Evolutionary conservation across 2,329 filamentous ascomycete genomes (phyloP).

Genomic region (Cryphonectria parasitica): DNA sequence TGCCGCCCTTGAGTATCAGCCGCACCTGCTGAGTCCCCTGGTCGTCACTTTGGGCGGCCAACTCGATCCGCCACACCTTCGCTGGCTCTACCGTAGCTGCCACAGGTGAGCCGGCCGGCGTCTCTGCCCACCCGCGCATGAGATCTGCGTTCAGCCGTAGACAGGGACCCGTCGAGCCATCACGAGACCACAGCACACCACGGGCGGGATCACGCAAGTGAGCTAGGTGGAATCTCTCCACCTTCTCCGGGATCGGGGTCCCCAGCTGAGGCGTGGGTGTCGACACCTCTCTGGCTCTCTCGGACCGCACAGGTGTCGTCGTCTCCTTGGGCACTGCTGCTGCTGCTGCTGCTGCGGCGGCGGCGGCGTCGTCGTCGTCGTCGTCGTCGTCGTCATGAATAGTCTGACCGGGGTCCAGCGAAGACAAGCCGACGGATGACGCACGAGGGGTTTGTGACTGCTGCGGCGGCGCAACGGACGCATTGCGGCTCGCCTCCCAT

Average conservation of each 20-base stretch:
- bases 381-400: too few species aligned
- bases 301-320: background rate
- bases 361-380: too few species aligned
- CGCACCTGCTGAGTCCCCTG: constrained; percentile 16
- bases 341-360: background rate
- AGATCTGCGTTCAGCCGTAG: constrained; percentile 23
- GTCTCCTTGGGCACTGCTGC: background rate
- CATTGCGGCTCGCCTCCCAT: constrained; percentile 18
- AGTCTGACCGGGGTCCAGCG: background rate
- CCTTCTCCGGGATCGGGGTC: constrained; percentile 13
- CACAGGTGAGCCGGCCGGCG: constrained; percentile 6
- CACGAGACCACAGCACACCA: constrained; percentile 20
- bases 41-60: constrained; percentile 8
- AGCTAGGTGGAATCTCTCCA: constrained; percentile 23
- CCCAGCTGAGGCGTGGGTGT: constrained; percentile 9
- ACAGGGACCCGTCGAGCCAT: constrained; percentile 9
- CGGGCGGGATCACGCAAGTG: constrained; percentile 19
- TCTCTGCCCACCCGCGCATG: constrained; percentile 19
- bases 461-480: background rate
- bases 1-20: constrained; percentile 20
- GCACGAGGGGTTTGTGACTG: background rate
- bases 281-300: background rate
- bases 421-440: background rate
- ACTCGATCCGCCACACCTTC: constrained; percentile 22
- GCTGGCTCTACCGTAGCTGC: constrained; percentile 19